A percentile compares a stretch with the other conserved stretches of the same genome.
Evolutionary conservation across 2,329 filamentous ascomycete genomes (phyloP).

Genomic region (Sporothrix euskadiensis): DNA sequence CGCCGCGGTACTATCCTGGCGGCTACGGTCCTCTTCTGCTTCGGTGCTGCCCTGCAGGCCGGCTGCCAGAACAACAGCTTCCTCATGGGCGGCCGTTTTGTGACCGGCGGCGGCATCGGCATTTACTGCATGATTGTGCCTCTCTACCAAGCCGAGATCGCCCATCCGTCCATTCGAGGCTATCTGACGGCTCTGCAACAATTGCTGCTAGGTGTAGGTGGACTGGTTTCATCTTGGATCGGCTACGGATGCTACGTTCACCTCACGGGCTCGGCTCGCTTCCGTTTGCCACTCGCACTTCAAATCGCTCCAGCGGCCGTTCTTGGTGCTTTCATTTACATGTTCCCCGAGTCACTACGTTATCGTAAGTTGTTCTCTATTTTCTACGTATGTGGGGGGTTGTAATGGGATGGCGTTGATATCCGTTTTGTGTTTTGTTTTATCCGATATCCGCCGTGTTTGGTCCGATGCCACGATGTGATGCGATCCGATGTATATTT

Average conservation of each 20-base stretch:
- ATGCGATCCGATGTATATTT: too few relatives aligned
- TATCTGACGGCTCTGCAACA: not conserved
- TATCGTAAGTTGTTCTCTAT: not conserved
- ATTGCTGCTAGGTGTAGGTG: not conserved
- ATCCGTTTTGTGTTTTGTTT: too few relatives aligned
- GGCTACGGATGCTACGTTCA: slow-evolving; percentile 4
- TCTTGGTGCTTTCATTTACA: not conserved
- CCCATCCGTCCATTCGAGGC: not conserved
- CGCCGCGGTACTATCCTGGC: not conserved
- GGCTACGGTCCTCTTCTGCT: not conserved
- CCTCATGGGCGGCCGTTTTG: not conserved
- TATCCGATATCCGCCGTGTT: too few relatives aligned
- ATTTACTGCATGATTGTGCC: slow-evolving; percentile 10
- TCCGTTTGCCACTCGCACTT: not conserved
- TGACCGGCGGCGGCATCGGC: not conserved
- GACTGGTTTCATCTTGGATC: not conserved
- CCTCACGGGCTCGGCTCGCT: not conserved
- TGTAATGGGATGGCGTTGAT: too few relatives aligned
- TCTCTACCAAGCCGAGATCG: slow-evolving; percentile 6
- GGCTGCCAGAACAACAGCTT: slow-evolving; percentile 3
- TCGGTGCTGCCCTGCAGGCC: not conserved
- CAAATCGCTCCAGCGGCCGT: not conserved
- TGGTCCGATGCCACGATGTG: too few relatives aligned
- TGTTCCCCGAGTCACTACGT: not conserved
- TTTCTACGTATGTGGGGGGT: too few relatives aligned